Conservation (phyloP, 2,329 filamentous ascomycete genomes). For the Trichoderma simmonsii region DNA sequence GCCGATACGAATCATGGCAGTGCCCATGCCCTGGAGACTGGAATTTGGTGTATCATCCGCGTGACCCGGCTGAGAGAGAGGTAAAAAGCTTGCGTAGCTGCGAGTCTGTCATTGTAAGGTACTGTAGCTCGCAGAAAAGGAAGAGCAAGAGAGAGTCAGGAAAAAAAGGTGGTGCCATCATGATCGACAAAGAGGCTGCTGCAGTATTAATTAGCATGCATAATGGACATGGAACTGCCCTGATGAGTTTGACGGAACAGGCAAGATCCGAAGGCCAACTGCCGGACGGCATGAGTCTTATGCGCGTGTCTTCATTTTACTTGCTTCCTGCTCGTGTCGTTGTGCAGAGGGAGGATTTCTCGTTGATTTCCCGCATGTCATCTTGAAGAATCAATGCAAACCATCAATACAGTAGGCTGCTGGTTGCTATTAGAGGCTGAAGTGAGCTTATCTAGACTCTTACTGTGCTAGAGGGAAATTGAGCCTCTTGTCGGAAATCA, state of each 20-base stretch:
- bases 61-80: background rate
- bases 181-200: conserved; percentile 3
- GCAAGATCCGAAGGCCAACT: background rate
- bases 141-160: background rate
- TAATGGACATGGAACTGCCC: background rate
- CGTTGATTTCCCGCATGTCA: background rate
- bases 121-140: background rate
- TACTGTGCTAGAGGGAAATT: background rate
- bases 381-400: background rate
- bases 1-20: background rate
- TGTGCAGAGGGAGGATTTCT: background rate
- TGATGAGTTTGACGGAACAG: background rate
- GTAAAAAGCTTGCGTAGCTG: background rate
- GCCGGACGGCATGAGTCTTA: background rate
- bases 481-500: background rate
- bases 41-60: background rate
- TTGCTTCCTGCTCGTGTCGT: background rate
- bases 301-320: background rate
- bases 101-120: background rate
- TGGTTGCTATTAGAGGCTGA: background rate
- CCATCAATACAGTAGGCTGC: background rate
- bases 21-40: background rate
- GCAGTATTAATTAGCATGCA: background rate
- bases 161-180: background rate
- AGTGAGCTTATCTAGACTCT: background rate